Base-by-base conservation (phyloP, 106 monocot genomes). In the Dioscorea zingiberensis region DNA sequence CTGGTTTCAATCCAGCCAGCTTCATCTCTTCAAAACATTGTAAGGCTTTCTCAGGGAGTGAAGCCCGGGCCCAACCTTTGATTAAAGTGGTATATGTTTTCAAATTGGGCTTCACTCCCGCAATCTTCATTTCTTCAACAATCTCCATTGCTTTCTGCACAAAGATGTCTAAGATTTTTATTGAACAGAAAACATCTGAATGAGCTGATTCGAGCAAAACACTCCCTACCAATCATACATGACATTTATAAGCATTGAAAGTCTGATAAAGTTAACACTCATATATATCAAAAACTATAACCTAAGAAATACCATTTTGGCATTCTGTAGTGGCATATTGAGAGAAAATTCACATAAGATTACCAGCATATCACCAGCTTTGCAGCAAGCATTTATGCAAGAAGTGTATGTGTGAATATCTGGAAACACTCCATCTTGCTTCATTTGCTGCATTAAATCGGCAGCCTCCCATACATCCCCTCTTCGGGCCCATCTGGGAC, bases 401-500 rank as follows among this genome's bases (percentile, higher is more conserved):
- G 98, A 93, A 63, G 98, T 98, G 63, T 80, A 98, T 27, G 92
- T 93, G 70, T 89, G 98, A 59, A 98, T 87, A 68, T 98, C 93
- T 68, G 98, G 89, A 56, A 72, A 54, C 57, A 98, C 78, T 49
- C 86, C 89, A 60, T 92, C 97, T 58, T 65, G 71, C 68, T 93
- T 89, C 93, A 98, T 98, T 74, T 98, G 98, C 63, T 98, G 83
- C 70, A 98, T 83, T 56, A 98, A 76, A 71, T 98, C 98, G 38
- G 81, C 81, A 62, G 92, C 98, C 64, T 93, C 98, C 98, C 98
- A 98, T 47, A 98, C 88, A 70, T 98, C 98, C 47, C 98, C 97
- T 84, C 97, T 89, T 64, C 98, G 68, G 27, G 98, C 93, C 97
- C 98, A 93, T 70, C 98, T 98, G 77, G 65, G 72, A 32, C 13